Percentiles rank a stretch among this genome's conserved stretches.
Conservation (phyloP, 768 basidiomycete species). For the Cyclocybe cylindracea region DNA sequence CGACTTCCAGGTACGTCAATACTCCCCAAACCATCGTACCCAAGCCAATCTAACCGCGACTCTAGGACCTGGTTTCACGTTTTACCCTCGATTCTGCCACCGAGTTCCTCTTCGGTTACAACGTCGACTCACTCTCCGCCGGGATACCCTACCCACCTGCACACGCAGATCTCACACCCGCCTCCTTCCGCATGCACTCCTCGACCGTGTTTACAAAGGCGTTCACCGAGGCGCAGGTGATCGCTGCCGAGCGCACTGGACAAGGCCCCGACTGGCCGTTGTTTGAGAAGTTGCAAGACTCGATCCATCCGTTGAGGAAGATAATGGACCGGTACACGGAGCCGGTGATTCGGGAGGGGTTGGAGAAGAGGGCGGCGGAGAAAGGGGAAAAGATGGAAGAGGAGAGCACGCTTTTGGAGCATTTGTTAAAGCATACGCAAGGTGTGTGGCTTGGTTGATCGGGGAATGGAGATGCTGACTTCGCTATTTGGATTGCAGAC, state of each 20-base stretch:
- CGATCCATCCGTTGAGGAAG: conserved; percentile 39
- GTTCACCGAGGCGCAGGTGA: conserved; percentile 46
- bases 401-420: conserved; percentile 47
- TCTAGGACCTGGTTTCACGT: conserved; percentile 47
- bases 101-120: conserved; percentile 58
- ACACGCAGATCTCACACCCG: conserved; percentile 25
- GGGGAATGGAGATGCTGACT: neutral
- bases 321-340: conserved; percentile 50
- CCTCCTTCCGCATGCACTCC: conserved; percentile 29
- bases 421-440: conserved; percentile 50
- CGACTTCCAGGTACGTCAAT: conserved; percentile 51
- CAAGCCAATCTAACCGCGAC: conserved; percentile 50
- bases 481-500: neutral
- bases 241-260: conserved; percentile 35
- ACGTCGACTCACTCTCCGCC: conserved; percentile 49
- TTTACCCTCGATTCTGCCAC: conserved; percentile 70
- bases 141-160: conserved; percentile 51
- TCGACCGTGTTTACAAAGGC: conserved; percentile 48
- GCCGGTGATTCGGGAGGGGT: conserved; percentile 47
- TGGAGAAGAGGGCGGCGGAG: conserved; percentile 38
- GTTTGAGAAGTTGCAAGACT: conserved; percentile 54
- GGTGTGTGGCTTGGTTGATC: conserved; percentile 13
- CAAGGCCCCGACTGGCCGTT: conserved; percentile 36
- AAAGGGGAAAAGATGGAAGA: conserved; percentile 31
- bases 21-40: conserved; percentile 11